These are phyloP conservation scores for Blastocystis sp. DNA, from an alignment of 352 stramenopile species.

Conservation along the genomic window DNA sequence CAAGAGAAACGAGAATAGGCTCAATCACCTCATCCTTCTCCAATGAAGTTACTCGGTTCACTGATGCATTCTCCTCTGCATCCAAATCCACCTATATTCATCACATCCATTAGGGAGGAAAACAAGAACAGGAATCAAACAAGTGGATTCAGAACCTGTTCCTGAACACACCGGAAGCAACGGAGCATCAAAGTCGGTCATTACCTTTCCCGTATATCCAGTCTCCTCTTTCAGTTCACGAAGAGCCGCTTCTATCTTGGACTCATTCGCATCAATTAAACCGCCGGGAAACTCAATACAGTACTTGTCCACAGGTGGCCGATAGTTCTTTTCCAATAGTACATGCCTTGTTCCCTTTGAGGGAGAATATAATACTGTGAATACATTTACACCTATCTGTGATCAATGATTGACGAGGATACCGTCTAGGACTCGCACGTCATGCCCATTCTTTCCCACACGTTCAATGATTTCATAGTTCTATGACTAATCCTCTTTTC, in stretches of 20 bases:
- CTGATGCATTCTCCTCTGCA: not conserved
- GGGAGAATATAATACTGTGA: not conserved
- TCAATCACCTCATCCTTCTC: slow-evolving; percentile 7
- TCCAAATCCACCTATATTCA: not conserved
- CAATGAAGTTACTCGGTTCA: not conserved
- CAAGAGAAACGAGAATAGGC: not conserved
- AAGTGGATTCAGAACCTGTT: slow-evolving; percentile 14
- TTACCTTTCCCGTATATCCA: not conserved
- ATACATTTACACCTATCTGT: not conserved
- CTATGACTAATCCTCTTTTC: not conserved
- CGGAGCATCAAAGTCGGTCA: not conserved
- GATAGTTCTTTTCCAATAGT: slow-evolving; percentile 25
- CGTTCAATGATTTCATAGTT: not conserved
- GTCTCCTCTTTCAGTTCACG: slow-evolving; percentile 28
- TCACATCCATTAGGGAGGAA: not conserved
- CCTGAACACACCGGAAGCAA: slow-evolving; percentile 23
- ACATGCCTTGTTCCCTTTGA: not conserved
- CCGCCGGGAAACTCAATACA: slow-evolving; percentile 40
- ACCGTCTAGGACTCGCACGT: not conserved
- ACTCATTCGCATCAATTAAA: slow-evolving; percentile 5
- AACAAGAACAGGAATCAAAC: slow-evolving; percentile 14
- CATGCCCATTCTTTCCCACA: not conserved
- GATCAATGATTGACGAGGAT: not conserved
- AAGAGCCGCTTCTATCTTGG: not conserved
- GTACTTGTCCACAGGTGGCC: not conserved